Base-by-base conservation (phyloP, 2,329 filamentous ascomycete species). In the Penicillium concentricum region DNA sequence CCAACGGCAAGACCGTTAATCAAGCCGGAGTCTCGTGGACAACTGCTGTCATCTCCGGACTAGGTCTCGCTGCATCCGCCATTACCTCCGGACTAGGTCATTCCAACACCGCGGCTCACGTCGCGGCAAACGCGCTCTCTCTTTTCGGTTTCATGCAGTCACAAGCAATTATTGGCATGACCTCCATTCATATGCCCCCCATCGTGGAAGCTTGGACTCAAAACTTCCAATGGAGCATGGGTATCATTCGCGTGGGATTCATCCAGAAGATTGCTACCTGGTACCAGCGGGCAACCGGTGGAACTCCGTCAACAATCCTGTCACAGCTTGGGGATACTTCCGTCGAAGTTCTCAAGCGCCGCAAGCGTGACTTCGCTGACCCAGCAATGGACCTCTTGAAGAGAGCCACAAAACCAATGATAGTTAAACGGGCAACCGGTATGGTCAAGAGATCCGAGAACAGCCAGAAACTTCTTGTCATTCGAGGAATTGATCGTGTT, bases 201-300 rank as follows among this genome's bases (percentile, higher is more conserved):
- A 90, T 96, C 59, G 93, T 96, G 52, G 84, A 90, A 68, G 84
- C 92, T 0, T 97, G 93, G 93, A 96, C 92, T 2, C 92, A 97
- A 77, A 93, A 97, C 77, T 97, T 97, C 78, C 90, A 95, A 72
- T 97, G 93, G 93, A 95, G 89, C 69, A 94, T 97, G 91, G 93
- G 93, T 67, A 92, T 97, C 67, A 96, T 97, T 68, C 84, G 85
- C 50, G 82, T 97, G 41, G 81, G 81, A n/a, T 97, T 96, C 74
- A 84, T 97, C 78, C 91, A 97, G 78, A 81, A 81, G 46, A 90
- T 96, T 69, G 90, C 91, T 60, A 96, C 92, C 35, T 97, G 93
- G 93, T 97, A 97, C 72, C 92, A 96, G 77, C 89, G 92, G 60
- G 85, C 93, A 3, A 97, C 93, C 3, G 93, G 93, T 51, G 93